Base-by-base conservation (phyloP, 345 rosid genomes). In the Lepidium didymum region DNA sequence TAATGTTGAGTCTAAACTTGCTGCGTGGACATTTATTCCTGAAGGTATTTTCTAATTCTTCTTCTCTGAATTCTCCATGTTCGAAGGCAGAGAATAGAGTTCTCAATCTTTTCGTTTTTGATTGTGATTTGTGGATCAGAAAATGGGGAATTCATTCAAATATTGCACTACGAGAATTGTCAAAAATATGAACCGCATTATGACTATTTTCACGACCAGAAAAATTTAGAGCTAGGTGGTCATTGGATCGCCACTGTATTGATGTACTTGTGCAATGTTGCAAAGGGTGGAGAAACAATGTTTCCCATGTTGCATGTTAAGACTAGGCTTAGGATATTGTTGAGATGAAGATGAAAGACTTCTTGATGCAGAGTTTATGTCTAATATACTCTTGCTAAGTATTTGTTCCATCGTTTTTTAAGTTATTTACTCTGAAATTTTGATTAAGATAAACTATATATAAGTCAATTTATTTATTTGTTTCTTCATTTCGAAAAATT, bases 21-120 rank as follows among this genome's bases (percentile, higher is more conserved):
- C 94, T 45, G 86, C 94, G 1, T 93, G 97, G 98, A 90, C 97
- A 53, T 93, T 90, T 67, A 88, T 92, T 70, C 97, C 96, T n/a
- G 42, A 15, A 75, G 97, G 97, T 87, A 76, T 49, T 31, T 42
- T 4, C 1, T 54, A 54, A 38, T 13, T n/a, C 36, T 67, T 16
- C 40, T 25, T 52, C 0, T 10, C 1, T 10, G 33, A 29, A 29
- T 29, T 29, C 31, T 27, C 31, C 31, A 27, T 29, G n/a, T 29
- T 25, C 1, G 33, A 1, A 29, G 33, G 33, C 33, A 6, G 0
- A 29, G 5, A 29, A 29, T 29, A 29, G 33, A 29, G 1, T 38
- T 56, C 51, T 33, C 27, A 41, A 12, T 61, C 53, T 81, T 27
- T 45, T 64, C n/a, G n/a, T 38, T 49, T 53, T 65, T 29, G n/a